phyloP scores from a whole-genome alignment of 2,329 filamentous ascomycete genomes.

The Claviceps capensis region DNA sequence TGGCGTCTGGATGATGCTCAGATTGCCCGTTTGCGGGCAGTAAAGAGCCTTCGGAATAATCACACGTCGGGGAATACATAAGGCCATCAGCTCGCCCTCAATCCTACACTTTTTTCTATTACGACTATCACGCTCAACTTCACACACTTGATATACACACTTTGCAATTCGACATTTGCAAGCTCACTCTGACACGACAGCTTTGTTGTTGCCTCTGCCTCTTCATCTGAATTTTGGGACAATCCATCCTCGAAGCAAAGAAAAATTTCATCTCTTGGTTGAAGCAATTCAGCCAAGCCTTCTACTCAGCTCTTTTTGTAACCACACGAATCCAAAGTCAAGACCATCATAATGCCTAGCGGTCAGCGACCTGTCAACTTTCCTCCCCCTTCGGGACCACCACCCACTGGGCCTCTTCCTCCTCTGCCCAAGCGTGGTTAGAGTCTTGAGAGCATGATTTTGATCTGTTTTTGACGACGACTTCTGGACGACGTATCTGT shows the following conservation, averaged over 20 bases:
- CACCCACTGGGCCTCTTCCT: conserved; percentile 50
- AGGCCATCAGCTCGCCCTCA: conserved; percentile 16
- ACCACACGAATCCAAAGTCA: too few relatives aligned
- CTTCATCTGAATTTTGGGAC: background rate
- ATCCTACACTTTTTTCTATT: background rate
- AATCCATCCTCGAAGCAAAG: background rate
- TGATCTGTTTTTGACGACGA: background rate
- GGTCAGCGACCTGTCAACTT: conserved; percentile 51
- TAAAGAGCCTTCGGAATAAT: background rate
- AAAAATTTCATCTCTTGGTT: background rate
- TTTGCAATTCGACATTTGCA: too few relatives aligned
- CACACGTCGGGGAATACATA: conserved; percentile 17
- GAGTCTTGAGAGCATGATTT: background rate
- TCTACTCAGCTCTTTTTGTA: too few relatives aligned
- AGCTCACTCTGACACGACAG: too few relatives aligned
- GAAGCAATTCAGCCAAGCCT: background rate
- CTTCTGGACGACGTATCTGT: background rate
- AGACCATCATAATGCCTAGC: conserved; percentile 29
- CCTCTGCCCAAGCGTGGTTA: conserved; percentile 49
- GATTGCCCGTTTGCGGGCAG: conserved; percentile 14
- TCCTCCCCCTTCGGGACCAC: conserved; percentile 53
- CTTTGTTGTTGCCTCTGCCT: too few relatives aligned
- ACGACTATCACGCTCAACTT: background rate
- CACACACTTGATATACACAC: background rate
- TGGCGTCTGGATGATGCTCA: conserved; percentile 10